phyloP scores from a whole-genome alignment of 768 basidiomycete genomes.

The Termitomyces sp. region DNA sequence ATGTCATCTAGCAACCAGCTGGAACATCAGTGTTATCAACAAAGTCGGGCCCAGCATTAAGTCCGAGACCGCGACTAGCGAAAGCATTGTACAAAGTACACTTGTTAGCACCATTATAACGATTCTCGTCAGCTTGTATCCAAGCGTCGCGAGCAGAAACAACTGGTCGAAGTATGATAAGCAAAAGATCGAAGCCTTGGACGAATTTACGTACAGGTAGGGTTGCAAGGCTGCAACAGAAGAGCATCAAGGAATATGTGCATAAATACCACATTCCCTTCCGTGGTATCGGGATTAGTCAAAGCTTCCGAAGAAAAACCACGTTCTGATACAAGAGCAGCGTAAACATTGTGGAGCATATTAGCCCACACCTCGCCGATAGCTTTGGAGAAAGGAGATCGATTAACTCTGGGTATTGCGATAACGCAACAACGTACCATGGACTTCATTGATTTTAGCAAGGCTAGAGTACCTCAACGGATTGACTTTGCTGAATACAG shows the following conservation, averaged over 20 bases:
- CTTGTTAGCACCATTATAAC: slow-evolving; percentile 40
- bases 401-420: background rate
- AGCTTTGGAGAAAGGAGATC: slow-evolving; percentile 16
- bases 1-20: slow-evolving; percentile 18
- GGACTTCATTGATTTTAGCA: slow-evolving; percentile 36
- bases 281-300: slow-evolving; percentile 34
- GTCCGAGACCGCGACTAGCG: slow-evolving; percentile 48
- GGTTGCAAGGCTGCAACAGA: slow-evolving; percentile 46
- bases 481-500: slow-evolving; percentile 30
- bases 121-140: slow-evolving; percentile 49
- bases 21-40: slow-evolving; percentile 27
- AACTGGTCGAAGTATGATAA: slow-evolving; percentile 22
- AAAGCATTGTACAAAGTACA: slow-evolving; percentile 46
- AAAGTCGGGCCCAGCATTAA: slow-evolving; percentile 23
- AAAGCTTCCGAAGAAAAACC: slow-evolving; percentile 34
- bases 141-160: slow-evolving; percentile 44
- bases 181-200: background rate
- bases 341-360: slow-evolving; percentile 40
- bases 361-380: slow-evolving; percentile 61
- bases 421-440: slow-evolving; percentile 29
- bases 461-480: slow-evolving; percentile 41
- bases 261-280: slow-evolving; percentile 51
- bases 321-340: slow-evolving; percentile 31
- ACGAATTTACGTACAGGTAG: slow-evolving; percentile 35
- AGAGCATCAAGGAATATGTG: slow-evolving; percentile 50